These are phyloP conservation scores for Aspergillus bombycis DNA, from an alignment of 2,329 filamentous ascomycete species.

Conservation along the genomic window DNA sequence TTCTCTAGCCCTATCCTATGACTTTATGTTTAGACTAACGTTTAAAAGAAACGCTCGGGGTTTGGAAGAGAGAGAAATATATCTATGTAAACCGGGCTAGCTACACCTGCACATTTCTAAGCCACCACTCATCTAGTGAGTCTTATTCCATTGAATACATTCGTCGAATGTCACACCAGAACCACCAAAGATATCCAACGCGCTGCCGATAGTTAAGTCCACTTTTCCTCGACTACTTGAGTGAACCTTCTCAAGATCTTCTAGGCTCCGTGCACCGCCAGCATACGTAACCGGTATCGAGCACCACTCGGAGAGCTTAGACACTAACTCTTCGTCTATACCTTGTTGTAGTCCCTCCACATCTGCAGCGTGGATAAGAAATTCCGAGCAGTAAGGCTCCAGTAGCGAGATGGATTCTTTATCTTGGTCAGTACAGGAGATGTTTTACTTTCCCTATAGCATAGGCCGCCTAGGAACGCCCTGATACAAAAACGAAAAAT, in stretches of 20 bases:
- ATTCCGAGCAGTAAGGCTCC: slow-evolving; percentile 93
- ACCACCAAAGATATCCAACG: slow-evolving; percentile 93
- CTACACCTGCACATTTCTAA: background rate
- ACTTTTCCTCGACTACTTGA: slow-evolving; percentile 76
- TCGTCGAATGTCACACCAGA: slow-evolving; percentile 83
- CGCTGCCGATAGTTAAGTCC: slow-evolving; percentile 94
- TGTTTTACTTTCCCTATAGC: background rate
- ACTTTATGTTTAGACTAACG: background rate
- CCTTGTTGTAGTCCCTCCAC: slow-evolving; percentile 92
- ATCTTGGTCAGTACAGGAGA: slow-evolving; percentile 14
- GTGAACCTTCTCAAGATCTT: slow-evolving; percentile 82
- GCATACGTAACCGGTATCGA: slow-evolving; percentile 94
- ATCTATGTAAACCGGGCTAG: background rate
- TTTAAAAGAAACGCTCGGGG: background rate
- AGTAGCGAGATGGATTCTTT: slow-evolving; percentile 77
- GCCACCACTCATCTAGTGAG: slow-evolving; percentile 28
- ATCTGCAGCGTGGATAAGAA: slow-evolving; percentile 95
- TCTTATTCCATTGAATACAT: slow-evolving; percentile 82
- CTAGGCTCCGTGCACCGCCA: slow-evolving; percentile 81
- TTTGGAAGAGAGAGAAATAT: background rate
- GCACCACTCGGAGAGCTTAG: slow-evolving; percentile 79
- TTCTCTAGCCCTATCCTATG: background rate
- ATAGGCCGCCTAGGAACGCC: background rate
- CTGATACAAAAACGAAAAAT: background rate
- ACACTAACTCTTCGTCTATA: slow-evolving; percentile 83